These are phyloP conservation scores for Lophiostoma macrostomum DNA, from an alignment of 495 filamentous ascomycete species.

Conservation along the genomic window DNA sequence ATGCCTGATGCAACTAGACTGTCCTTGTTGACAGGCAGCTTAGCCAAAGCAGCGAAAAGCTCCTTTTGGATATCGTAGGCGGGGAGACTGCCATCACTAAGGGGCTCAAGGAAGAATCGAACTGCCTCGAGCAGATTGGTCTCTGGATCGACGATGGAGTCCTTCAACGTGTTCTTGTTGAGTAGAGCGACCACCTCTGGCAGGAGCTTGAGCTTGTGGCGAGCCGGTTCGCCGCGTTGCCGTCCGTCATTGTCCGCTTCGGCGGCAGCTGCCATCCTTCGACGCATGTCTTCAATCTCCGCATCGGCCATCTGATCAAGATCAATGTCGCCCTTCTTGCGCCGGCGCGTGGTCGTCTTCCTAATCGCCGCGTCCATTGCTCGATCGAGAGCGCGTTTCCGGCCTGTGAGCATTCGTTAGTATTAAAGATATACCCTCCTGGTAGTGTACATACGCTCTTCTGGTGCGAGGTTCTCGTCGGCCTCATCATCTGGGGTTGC, in stretches of 20 bases:
- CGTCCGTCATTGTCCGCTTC: slow-evolving; percentile 79
- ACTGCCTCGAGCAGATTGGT: slow-evolving; percentile 93
- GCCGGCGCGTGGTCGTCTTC: slow-evolving; percentile 65
- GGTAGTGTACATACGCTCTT: slow-evolving; percentile 46
- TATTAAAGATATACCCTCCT: not conserved
- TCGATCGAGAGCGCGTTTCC: slow-evolving; percentile 74
- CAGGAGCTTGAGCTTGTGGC: slow-evolving; percentile 90
- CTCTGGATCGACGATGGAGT: slow-evolving; percentile 82
- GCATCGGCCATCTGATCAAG: slow-evolving; percentile 84
- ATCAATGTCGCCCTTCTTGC: slow-evolving; percentile 87
- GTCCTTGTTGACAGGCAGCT: slow-evolving; percentile 85
- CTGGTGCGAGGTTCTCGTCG: slow-evolving; percentile 51
- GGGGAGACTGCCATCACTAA: slow-evolving; percentile 86
- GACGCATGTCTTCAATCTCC: slow-evolving; percentile 81
- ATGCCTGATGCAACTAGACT: slow-evolving; percentile 85
- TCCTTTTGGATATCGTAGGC: slow-evolving; percentile 97
- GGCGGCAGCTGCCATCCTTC: slow-evolving; percentile 89
- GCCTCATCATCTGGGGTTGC: slow-evolving; percentile 59
- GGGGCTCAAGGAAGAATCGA: slow-evolving; percentile 94
- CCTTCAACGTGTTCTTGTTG: slow-evolving; percentile 80
- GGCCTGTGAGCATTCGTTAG: slow-evolving; percentile 46
- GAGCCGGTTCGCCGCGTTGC: slow-evolving; percentile 70
- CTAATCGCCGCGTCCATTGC: slow-evolving; percentile 85
- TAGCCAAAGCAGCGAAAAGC: slow-evolving; percentile 74
- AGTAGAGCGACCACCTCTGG: slow-evolving; percentile 86